These are phyloP conservation scores for Leccinum fuscescens DNA, from an alignment of 1,284 basidiomycete species.

Conservation along the genomic window DNA sequence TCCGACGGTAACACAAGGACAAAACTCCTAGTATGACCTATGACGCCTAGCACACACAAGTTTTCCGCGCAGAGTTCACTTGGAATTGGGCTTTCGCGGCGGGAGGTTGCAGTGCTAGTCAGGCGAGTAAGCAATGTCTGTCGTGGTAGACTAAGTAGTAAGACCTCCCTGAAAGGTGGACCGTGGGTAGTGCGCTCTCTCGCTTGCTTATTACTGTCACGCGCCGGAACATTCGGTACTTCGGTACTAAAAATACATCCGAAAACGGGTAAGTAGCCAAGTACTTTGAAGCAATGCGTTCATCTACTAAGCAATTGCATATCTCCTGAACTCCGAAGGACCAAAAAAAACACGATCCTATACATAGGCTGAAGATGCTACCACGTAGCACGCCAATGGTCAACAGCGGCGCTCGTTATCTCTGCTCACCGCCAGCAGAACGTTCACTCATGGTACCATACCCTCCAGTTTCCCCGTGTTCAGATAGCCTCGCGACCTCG, in stretches of 20 bases:
- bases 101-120: not conserved
- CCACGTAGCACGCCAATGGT: not conserved
- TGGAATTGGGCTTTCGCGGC: not conserved
- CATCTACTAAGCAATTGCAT: too few relatives aligned
- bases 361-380: not conserved
- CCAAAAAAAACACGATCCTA: not conserved
- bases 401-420: not conserved
- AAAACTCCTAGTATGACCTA: not conserved
- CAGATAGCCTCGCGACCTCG: not conserved
- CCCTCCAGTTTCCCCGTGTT: not conserved
- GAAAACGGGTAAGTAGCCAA: too few relatives aligned
- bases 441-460: slow-evolving; percentile 6
- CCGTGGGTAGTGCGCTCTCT: not conserved
- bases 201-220: too few relatives aligned
- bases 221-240: too few relatives aligned
- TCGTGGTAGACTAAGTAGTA: not conserved
- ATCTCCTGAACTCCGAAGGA: not conserved
- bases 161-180: not conserved
- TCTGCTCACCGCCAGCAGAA: not conserved
- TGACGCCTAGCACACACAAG: not conserved
- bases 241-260: too few relatives aligned
- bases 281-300: too few relatives aligned
- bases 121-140: not conserved
- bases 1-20: not conserved
- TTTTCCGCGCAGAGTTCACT: not conserved